Evolutionary conservation across 148 eudicot genomes (phyloP).

Genomic region (Fagopyrum esculentum): DNA sequence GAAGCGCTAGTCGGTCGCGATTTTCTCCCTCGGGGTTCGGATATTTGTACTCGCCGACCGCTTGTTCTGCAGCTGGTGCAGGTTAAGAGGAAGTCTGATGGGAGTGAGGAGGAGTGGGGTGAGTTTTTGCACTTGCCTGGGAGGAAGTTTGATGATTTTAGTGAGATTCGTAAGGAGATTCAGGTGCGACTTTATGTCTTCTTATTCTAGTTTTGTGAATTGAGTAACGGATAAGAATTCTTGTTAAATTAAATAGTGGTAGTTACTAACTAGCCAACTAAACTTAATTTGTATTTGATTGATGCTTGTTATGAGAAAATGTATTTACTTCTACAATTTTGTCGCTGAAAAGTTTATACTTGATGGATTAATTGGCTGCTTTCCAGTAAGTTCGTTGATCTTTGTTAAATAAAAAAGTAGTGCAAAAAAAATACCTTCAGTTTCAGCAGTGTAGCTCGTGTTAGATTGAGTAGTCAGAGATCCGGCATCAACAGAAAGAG

Average conservation of each 20-base stretch:
- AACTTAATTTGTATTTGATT: not conserved
- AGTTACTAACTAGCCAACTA: not conserved
- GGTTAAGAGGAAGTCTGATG: conserved; percentile 5
- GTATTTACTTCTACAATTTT: not conserved
- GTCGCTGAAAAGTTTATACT: not conserved
- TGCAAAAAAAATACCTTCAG: not conserved
- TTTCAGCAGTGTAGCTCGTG: not conserved
- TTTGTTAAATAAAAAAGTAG: not conserved
- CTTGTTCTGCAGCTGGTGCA: conserved; percentile 27
- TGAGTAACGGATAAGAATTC: not conserved
- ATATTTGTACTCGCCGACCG: conserved; percentile 33
- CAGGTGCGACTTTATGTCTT: conserved; percentile 15
- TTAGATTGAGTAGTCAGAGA: no score
- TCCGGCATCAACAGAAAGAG: no score
- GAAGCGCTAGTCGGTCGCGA: conserved; percentile 69
- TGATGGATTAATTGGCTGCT: not conserved
- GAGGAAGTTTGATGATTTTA: conserved; percentile 20
- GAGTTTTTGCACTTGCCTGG: conserved; percentile 31
- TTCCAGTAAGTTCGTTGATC: not conserved
- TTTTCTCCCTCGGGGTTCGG: conserved; percentile 45
- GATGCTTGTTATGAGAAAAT: not conserved
- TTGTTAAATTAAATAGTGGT: not conserved
- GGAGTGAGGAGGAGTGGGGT: conserved; percentile 27
- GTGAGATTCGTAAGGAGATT: conserved; percentile 26
- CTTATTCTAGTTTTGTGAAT: not conserved